phyloP scores from a whole-genome alignment of 352 stramenopile genomes.

The Phytophthora litchii region DNA sequence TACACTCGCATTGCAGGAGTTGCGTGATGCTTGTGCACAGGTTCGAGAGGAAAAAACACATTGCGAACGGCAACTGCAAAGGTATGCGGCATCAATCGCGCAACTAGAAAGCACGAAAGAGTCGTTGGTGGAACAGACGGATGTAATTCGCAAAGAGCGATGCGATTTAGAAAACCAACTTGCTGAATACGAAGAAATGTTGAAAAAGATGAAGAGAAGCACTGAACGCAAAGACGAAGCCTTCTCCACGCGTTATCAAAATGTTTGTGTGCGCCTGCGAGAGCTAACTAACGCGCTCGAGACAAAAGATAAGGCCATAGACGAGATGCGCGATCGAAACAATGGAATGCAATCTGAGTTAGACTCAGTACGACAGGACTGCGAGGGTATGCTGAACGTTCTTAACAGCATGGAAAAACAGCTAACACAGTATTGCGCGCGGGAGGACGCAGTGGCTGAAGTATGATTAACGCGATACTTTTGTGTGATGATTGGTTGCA shows the following conservation, averaged over 20 bases:
- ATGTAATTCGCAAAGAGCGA: conserved; percentile 40
- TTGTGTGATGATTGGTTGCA: not conserved
- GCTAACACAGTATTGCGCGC: conserved; percentile 71
- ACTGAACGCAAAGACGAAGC: conserved; percentile 64
- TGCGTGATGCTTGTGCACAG: conserved; percentile 59
- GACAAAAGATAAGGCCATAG: conserved; percentile 55
- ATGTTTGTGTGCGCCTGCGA: conserved; percentile 64
- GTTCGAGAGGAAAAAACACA: conserved; percentile 65
- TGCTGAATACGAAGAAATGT: conserved; percentile 59
- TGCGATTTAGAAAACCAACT: conserved; percentile 54
- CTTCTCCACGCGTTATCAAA: conserved; percentile 71
- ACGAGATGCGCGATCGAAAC: conserved; percentile 59
- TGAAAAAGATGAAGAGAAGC: conserved; percentile 68
- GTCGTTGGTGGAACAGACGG: conserved; percentile 37
- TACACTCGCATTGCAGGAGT: conserved; percentile 66
- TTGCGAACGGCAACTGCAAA: conserved; percentile 74
- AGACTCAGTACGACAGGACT: conserved; percentile 73
- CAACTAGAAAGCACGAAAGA: conserved; percentile 72
- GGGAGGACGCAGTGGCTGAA: conserved; percentile 77
- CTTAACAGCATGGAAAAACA: conserved; percentile 87
- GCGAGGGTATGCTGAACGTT: conserved; percentile 84
- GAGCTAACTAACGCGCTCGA: conserved; percentile 67
- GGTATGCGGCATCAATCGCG: conserved; percentile 66
- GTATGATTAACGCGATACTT: conserved; percentile 26
- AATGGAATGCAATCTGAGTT: conserved; percentile 51